Evolutionary conservation across 441 rosid species (phyloP).

Genomic region (Gossypium trilobum): DNA sequence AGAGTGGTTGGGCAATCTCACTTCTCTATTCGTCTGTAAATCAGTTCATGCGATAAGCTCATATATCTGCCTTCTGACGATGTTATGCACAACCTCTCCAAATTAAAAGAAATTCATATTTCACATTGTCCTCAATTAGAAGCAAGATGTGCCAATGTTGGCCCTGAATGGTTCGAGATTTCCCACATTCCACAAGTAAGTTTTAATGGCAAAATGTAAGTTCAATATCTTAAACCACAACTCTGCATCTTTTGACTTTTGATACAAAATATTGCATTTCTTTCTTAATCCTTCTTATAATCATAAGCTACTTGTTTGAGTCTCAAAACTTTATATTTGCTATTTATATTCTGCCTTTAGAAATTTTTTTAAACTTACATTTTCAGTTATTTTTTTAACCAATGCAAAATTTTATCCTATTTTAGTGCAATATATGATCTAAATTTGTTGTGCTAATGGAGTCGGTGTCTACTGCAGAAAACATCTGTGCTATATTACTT

Average conservation of each 20-base stretch:
- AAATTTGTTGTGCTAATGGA: no score
- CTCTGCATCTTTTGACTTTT: not conserved
- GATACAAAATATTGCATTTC: no score
- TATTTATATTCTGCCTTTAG: no score
- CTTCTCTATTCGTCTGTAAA: conserved; percentile 8
- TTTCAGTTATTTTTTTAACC: no score
- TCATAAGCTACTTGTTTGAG: no score
- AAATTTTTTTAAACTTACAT: no score
- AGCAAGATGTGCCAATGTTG: not conserved
- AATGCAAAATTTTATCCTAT: no score
- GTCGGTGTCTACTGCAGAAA: no score
- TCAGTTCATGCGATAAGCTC: not conserved
- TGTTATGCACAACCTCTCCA: not conserved
- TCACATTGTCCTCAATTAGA: not conserved
- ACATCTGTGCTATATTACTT: no score
- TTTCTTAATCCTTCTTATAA: no score
- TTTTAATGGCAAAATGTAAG: not conserved
- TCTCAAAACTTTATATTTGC: no score
- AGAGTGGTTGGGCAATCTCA: conserved; percentile 23
- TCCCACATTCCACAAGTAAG: not conserved
- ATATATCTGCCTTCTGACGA: not conserved
- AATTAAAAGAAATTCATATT: not conserved
- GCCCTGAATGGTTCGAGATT: conserved; percentile 3
- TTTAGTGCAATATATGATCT: no score
- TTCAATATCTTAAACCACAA: not conserved